Conservation (phyloP, 108 stramenopile genomes). For the Pseudonitzschia pungens region DNA sequence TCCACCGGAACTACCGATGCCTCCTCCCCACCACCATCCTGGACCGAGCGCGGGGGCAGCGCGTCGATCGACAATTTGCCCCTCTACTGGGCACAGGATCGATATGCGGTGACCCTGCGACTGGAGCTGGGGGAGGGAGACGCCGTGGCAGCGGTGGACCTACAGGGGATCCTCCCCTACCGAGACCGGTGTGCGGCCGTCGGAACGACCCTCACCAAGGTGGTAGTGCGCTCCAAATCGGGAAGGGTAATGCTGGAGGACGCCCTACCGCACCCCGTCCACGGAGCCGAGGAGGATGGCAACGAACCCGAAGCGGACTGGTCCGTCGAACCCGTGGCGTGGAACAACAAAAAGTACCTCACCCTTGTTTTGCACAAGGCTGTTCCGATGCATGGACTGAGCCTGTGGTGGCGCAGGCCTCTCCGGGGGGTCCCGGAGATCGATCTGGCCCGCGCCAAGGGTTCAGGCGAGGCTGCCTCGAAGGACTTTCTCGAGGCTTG, state of each 20-base stretch:
- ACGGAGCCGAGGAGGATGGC: constrained; percentile 46
- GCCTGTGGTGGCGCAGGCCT: constrained; percentile 55
- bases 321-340: constrained; percentile 13
- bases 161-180: constrained; percentile 26
- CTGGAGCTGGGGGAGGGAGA: constrained; percentile 23
- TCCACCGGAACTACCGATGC: not conserved
- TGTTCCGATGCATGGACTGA: constrained; percentile 53
- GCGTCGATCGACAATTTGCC: not conserved
- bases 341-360: constrained; percentile 14
- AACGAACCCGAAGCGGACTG: constrained; percentile 37
- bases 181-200: constrained; percentile 37
- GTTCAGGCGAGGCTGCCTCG: not conserved
- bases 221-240: not conserved
- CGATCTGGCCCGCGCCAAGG: not conserved
- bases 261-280: constrained; percentile 45
- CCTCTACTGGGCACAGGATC: constrained; percentile 51
- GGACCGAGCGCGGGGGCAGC: constrained; percentile 35
- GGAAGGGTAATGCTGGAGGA: constrained; percentile 23
- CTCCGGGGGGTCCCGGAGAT: constrained; percentile 38
- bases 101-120: constrained; percentile 39
- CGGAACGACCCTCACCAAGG: constrained; percentile 5
- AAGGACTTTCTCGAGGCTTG: constrained; percentile 39
- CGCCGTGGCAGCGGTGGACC: constrained; percentile 12
- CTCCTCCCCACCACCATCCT: not conserved
- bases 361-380: constrained; percentile 47